Base-by-base conservation (phyloP, 192 early-diverging fungal genomes). In the Cetraspora pellucida region DNA sequence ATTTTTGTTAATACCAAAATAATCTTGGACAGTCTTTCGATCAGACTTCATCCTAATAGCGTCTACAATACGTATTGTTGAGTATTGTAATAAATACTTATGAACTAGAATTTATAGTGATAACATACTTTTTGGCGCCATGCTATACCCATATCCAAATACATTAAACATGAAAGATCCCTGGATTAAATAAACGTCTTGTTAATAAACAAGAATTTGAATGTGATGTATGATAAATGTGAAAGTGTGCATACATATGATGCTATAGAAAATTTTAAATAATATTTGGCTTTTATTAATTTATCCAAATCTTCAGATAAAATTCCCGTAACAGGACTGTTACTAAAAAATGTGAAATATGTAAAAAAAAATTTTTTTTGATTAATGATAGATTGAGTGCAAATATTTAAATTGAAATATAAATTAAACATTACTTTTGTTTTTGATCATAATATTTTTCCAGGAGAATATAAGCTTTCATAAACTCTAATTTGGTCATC, bases 41-140 rank as follows among this genome's bases (percentile, higher is more conserved):
- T 84, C 80, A 16, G 82, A 84, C 54, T 84, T 75, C n/a, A 84
- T 77, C 13, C 82, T 78, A 16, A 84, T 73, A 77, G 81, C 81
- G 50, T 84, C 82, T 83, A 52, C 13, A 71, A 6, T 16, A 55
- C 47, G 17, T 16, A 54, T 19, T 30, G 6, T 27, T 27, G 11
- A 37, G 27, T 28, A 19, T 6, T 23, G 16, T 54, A 54, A 54
- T 54, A 19, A 55, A 31, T 19, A 8, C 16, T 2, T 10, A 10
- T 14, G 27, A 16, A 44, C 3, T 50, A 27, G 31, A 74, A 30
- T 63, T 45, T 19, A 37, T 19, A 47, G 43, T 19, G 16, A n/a
- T 10, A 23, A 27, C 2, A 27, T 68, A 68, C 66, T 73, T 58
- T 57, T 44, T 37, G 52, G 71, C 37, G 37, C 37, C 37, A 37